Evolutionary conservation across 1,139 yeast genomes (phyloP).

Genomic region (Pichia sp.): DNA sequence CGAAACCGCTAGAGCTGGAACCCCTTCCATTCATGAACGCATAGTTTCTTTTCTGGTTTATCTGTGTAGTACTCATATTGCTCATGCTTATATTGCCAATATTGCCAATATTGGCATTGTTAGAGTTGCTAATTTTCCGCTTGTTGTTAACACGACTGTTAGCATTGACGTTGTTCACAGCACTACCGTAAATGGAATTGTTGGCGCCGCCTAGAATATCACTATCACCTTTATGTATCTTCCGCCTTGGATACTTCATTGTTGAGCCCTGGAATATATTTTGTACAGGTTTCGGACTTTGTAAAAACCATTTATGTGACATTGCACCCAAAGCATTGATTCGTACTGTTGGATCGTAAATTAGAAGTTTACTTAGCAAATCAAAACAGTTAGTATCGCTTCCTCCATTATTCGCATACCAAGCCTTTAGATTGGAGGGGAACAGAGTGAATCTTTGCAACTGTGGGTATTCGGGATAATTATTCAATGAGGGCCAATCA

Average conservation of each 20-base stretch:
- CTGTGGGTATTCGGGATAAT: conserved; percentile 80
- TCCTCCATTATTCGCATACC: conserved; percentile 84
- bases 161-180: conserved; percentile 5
- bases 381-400: conserved; percentile 63
- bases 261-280: conserved; percentile 67
- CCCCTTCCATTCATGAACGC: conserved; percentile 12
- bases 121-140: conserved; percentile 14
- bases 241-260: conserved; percentile 64
- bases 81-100: conserved; percentile 1
- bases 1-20: conserved; percentile 1
- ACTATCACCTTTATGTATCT: conserved; percentile 74
- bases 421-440: conserved; percentile 65
- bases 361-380: conserved; percentile 59
- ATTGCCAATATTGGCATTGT: conserved; percentile 8
- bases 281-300: conserved; percentile 57
- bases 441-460: conserved; percentile 60
- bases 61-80: conserved; percentile 5
- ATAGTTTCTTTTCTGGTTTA: conserved; percentile 17
- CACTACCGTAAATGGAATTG: conserved; percentile 18
- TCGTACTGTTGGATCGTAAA: conserved; percentile 80
- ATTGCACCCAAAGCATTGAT: conserved; percentile 73
- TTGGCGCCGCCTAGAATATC: conserved; percentile 43
- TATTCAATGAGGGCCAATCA: conserved; percentile 71
- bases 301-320: conserved; percentile 71
- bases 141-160: conserved; percentile 10